These are phyloP conservation scores for Agarophyton chilense DNA, from an alignment of 23 red algal genomes.

Conservation along the genomic window DNA sequence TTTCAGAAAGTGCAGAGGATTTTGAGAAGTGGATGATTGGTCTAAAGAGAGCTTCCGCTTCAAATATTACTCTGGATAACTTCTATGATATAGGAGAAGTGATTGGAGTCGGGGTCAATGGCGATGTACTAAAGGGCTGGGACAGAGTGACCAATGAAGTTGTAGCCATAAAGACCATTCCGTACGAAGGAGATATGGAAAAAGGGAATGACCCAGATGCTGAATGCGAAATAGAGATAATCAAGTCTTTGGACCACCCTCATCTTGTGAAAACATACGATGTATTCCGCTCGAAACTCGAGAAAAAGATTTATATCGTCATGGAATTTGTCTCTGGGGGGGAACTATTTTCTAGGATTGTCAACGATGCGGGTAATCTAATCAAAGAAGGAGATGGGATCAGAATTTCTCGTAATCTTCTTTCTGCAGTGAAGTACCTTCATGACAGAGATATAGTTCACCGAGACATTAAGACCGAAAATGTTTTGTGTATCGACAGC, in stretches of 20 bases:
- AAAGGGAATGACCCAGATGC: constrained; percentile 56
- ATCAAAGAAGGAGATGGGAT: constrained; percentile 52
- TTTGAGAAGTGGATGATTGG: constrained; percentile 75
- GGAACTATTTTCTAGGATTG: constrained; percentile 56
- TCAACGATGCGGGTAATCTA: constrained; percentile 35
- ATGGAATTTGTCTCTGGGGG: constrained; percentile 73
- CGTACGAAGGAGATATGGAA: constrained; percentile 63
- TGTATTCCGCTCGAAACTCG: constrained; percentile 49
- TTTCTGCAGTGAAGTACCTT: constrained; percentile 63
- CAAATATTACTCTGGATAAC: constrained; percentile 58
- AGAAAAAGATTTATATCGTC: constrained; percentile 69
- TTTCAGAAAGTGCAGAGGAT: constrained; percentile 55
- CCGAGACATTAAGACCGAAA: constrained; percentile 71
- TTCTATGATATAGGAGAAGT: constrained; percentile 86
- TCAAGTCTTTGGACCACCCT: constrained; percentile 72
- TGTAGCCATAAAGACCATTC: constrained; percentile 84
- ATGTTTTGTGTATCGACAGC: constrained; percentile 60
- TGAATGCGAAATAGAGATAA: constrained; percentile 75
- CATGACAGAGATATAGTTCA: constrained; percentile 63
- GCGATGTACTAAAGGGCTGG: constrained; percentile 67
- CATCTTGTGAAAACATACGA: constrained; percentile 85
- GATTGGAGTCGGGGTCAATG: constrained; percentile 85
- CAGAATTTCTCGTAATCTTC: constrained; percentile 21
- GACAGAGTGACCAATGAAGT: constrained; percentile 72
- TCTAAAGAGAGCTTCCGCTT: constrained; percentile 66